Conservation (phyloP, 2,329 filamentous ascomycete species). For the Gliomastix tumulicola region DNA sequence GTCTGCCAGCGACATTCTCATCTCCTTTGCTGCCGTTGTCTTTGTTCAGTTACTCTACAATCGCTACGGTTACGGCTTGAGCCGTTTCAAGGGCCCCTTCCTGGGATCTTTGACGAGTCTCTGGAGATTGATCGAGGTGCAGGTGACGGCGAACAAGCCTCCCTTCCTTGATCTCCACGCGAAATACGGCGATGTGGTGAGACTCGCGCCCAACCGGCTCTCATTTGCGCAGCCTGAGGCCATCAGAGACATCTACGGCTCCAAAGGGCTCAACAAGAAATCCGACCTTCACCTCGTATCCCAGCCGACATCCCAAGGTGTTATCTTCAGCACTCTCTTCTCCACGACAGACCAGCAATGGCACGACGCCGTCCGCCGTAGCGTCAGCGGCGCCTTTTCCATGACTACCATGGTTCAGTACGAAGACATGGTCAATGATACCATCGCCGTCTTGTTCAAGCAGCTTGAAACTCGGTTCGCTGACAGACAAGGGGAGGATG, state of each 20-base stretch:
- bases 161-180: not conserved
- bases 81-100: not conserved
- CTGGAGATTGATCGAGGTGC: not conserved
- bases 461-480: not conserved
- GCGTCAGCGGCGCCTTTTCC: not conserved
- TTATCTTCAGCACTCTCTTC: not conserved
- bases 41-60: not conserved
- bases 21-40: too few relatives aligned
- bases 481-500: not conserved
- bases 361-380: not conserved
- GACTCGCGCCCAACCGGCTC: constrained; percentile 34
- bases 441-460: not conserved
- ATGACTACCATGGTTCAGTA: not conserved
- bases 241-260: constrained; percentile 40
- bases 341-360: not conserved
- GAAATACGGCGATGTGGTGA: constrained; percentile 12
- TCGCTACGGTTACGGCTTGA: not conserved
- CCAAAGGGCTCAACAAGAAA: not conserved
- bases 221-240: constrained; percentile 31
- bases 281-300: not conserved
- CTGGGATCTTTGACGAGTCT: not conserved
- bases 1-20: too few relatives aligned
- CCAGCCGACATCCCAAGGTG: not conserved
- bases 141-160: not conserved
- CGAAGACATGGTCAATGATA: not conserved